Conservation (phyloP, 2,329 filamentous ascomycete genomes). For the Diplocarpon rosae region DNA sequence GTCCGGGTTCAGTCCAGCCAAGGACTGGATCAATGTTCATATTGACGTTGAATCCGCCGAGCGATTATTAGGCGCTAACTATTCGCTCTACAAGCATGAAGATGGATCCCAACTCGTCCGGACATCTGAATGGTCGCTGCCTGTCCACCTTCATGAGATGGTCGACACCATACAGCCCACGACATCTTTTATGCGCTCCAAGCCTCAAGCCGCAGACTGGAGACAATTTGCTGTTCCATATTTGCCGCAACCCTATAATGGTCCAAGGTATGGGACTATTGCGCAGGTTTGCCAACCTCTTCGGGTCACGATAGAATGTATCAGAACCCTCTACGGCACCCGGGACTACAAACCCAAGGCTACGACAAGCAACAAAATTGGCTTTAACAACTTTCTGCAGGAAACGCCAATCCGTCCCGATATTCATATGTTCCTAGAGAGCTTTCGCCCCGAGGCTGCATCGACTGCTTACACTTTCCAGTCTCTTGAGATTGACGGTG, state of each 20-base stretch:
- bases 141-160: constrained; percentile 43
- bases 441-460: constrained; percentile 13
- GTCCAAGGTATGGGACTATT: background rate
- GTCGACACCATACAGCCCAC: constrained; percentile 51
- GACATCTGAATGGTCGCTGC: constrained; percentile 46
- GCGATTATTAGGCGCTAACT: constrained; percentile 40
- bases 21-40: constrained; percentile 45
- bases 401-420: constrained; percentile 18
- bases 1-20: constrained; percentile 38
- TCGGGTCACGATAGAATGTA: constrained; percentile 16
- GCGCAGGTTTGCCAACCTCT: constrained; percentile 54
- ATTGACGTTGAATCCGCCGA: constrained; percentile 42
- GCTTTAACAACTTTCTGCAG: constrained; percentile 19
- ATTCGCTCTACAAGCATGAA: constrained; percentile 40
- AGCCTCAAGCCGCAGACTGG: background rate
- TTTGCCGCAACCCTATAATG: background rate
- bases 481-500: constrained; percentile 9
- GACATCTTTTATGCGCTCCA: constrained; percentile 41
- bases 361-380: constrained; percentile 15
- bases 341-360: constrained; percentile 13
- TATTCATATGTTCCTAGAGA: constrained; percentile 10
- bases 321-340: constrained; percentile 19
- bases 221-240: background rate
- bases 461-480: constrained; percentile 8
- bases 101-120: constrained; percentile 42